Evolutionary conservation across 331 rosid genomes (phyloP).

Genomic region (Spiraea crenata): DNA sequence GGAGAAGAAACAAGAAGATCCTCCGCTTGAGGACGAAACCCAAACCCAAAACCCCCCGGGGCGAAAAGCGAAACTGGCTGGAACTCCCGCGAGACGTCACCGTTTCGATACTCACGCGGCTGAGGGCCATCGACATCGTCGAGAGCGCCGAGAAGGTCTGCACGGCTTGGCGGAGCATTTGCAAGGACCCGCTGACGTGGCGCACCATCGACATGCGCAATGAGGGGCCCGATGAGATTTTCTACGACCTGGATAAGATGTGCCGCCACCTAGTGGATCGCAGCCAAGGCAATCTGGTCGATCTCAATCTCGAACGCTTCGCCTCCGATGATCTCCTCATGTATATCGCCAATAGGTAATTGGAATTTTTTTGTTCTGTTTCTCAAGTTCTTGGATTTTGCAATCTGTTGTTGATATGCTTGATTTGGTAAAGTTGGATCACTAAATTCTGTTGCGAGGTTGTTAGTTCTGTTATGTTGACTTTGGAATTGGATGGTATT

Average conservation of each 20-base stretch:
- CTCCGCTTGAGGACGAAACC: too few species aligned
- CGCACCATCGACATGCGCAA: conserved; percentile 22
- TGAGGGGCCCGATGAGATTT: too few species aligned
- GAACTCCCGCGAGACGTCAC: conserved; percentile 23
- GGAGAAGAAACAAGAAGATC: too few species aligned
- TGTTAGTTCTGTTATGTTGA: not conserved
- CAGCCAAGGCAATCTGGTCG: conserved; percentile 18
- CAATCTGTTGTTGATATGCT: too few species aligned
- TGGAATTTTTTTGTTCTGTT: too few species aligned
- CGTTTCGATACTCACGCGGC: conserved; percentile 11
- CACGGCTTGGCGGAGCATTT: conserved; percentile 27
- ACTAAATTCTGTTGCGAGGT: too few species aligned
- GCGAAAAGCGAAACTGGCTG: conserved; percentile 16
- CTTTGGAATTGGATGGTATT: too few species aligned
- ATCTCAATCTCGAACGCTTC: conserved; percentile 15
- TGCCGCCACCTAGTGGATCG: conserved; percentile 25
- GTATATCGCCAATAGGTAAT: conserved; percentile 18
- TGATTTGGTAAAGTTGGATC: too few species aligned
- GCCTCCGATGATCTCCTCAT: conserved; percentile 22
- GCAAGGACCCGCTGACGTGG: conserved; percentile 32
- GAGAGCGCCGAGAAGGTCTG: conserved; percentile 19
- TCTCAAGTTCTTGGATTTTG: too few species aligned
- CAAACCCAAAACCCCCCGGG: too few species aligned
- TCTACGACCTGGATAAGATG: conserved; percentile 8
- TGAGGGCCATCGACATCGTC: conserved; percentile 17